Percentiles rank a stretch among this genome's conserved stretches.
Evolutionary conservation across 2,329 filamentous ascomycete genomes (phyloP).

Genomic region (Alternaria gaisen): DNA sequence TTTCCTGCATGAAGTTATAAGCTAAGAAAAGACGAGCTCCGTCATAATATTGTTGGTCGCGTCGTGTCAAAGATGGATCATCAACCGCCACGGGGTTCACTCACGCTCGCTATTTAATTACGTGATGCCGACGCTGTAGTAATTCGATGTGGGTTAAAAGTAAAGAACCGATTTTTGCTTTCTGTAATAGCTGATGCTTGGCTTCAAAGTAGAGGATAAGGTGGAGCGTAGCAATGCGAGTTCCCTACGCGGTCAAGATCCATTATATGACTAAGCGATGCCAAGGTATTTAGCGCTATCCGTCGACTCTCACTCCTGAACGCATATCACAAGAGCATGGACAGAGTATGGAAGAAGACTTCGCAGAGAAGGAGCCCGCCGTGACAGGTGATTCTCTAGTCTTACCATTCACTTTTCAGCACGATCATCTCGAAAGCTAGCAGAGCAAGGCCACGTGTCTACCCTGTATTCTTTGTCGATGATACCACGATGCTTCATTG

Average conservation of each 20-base stretch:
- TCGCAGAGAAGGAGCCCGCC: not conserved
- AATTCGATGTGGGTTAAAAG: not conserved
- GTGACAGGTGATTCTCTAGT: not conserved
- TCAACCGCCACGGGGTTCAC: conserved; percentile 10
- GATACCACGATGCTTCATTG: not conserved
- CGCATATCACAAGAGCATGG: not conserved
- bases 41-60: conserved; percentile 16
- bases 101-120: conserved; percentile 1
- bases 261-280: conserved; percentile 17
- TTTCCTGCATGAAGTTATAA: not conserved
- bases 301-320: not conserved
- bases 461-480: not conserved
- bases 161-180: not conserved
- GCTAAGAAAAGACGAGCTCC: not conserved
- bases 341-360: not conserved
- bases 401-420: not conserved
- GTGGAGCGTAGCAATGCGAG: conserved; percentile 17
- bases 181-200: conserved; percentile 9
- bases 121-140: not conserved
- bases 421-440: not conserved
- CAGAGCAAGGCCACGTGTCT: not conserved
- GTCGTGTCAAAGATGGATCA: conserved; percentile 8
- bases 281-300: conserved; percentile 17
- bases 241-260: conserved; percentile 18
- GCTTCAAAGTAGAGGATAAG: conserved; percentile 18